Evolutionary conservation across 2,329 filamentous ascomycete species (phyloP), one percentile per base, ranked within the genome.

Genomic region (Colletotrichum endophyticum): DNA sequence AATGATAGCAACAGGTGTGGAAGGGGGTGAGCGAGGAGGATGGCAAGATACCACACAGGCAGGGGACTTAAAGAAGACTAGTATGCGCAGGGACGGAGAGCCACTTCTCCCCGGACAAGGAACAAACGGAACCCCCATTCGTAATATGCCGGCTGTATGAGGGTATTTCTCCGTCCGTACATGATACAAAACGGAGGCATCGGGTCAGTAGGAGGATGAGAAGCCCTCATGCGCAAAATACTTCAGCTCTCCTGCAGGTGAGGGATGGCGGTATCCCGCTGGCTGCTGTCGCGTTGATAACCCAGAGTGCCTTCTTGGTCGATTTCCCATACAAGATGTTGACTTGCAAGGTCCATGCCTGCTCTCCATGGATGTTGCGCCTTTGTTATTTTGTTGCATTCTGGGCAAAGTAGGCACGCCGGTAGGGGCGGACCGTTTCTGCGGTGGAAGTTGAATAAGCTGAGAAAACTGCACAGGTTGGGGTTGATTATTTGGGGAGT

Each of bases 371-470:
- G 70, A 68, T 53, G 66, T 79, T 78, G 77, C 78, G 49, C 72
- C 62, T 76, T 81, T 81, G 80, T 81, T 81, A 22, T 12, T 53
- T 13, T 81, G 78, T 78, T 75, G 78, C 75, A 77, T 81, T 75
- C 77, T 79, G 80, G 81, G 79, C 79, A 70, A 82, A 82, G 83
- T 82, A 81, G 83, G 80, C 83, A 85, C 79, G 79, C 83, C 85
- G 85, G 85, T 83, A 84, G 81, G 82, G 79, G 81, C 85, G 85
- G 85, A 84, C 85, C 85, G 85, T 81, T 78, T 79, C 83, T 82
- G 85, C 85, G 84, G 81, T 80, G 71, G 78, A 78, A 72, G 78
- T 76, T 63, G 70, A 39, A 39, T 44, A 78, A 71, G 66, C 70
- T 53, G 72, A 73, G 69, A 72, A 78, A 75, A 53, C 2, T 53